A percentile compares a stretch with the other conserved stretches of the same genome.
These are phyloP conservation scores for Malus fusca DNA, from an alignment of 306 rosid genomes.

Conservation along the genomic window DNA sequence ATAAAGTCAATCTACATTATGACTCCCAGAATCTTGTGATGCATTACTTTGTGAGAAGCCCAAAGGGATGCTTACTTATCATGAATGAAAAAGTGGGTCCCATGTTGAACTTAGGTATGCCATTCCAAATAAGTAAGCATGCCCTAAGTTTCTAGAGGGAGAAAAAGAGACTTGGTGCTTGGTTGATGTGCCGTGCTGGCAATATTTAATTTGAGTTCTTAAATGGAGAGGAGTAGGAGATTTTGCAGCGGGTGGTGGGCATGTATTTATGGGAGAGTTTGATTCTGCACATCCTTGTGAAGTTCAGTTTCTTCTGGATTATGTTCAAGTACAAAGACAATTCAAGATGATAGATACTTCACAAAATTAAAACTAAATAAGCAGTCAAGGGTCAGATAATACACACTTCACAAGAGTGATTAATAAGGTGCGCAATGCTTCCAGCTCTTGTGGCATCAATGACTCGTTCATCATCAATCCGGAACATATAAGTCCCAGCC, in stretches of 20 bases:
- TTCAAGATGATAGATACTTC: conserved; percentile 3
- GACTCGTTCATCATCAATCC: conserved; percentile 90
- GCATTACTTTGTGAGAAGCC: too few species aligned
- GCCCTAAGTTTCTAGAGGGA: too few species aligned
- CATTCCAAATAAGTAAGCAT: too few species aligned
- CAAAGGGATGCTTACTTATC: too few species aligned
- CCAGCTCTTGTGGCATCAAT: conserved; percentile 99
- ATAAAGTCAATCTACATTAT: not conserved
- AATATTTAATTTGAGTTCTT: too few species aligned
- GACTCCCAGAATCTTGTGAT: too few species aligned
- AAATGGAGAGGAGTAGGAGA: too few species aligned
- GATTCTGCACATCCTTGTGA: not conserved
- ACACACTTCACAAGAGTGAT: conserved; percentile 96
- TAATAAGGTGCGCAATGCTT: conserved; percentile 97
- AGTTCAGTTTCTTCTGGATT: not conserved
- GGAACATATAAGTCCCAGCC: conserved; percentile 98
- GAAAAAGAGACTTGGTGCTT: too few species aligned
- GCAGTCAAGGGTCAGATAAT: conserved; percentile 8
- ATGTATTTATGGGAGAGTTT: not conserved
- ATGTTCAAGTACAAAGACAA: not conserved
- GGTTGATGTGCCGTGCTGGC: too few species aligned
- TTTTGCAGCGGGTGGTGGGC: too few species aligned
- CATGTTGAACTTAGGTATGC: too few species aligned
- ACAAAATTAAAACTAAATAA: conserved; percentile 3
- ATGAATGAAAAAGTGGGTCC: too few species aligned